Base-by-base conservation (phyloP, 768 basidiomycete species). In the Cantharellus cinnabarinus region DNA sequence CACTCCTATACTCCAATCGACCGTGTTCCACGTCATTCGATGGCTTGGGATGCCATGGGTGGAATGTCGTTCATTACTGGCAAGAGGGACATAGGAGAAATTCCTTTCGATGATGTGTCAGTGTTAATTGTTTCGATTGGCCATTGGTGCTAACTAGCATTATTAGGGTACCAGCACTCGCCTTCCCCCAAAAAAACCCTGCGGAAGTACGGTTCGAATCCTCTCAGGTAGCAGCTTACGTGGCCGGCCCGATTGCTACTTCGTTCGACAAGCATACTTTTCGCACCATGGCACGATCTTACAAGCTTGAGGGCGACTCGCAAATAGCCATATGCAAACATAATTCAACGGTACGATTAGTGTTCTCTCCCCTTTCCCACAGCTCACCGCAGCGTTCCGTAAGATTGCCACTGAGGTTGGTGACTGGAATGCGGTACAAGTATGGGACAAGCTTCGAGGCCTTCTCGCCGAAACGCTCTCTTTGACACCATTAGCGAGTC, bases 101-200 rank as follows among this genome's bases (percentile, higher is more conserved):
- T 82, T 2, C 88, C 88, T 2, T 89, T 84, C 61, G 88, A 90
- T 62, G 88, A 90, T 64, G 64, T 82, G 87, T 87, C 65, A 58
- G 80, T 70, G 14, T 7, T 37, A 14, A 7, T 37, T 37, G 35
- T 7, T 10, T 10, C 52, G 35, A 14, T 10, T 54, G 10, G 35
- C 35, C 38, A 37, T 10, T 7, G 14, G 7, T 37, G 35, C 52
- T 10, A 37, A 54, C 35, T 37, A 54, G 14, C 7, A 10, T 10
- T 54, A 7, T 48, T 29, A 37, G 5, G 34, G 38, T 14, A 41
- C 14, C 34, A 40, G 5, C 15, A 5, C 7, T 40, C 10, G 38
- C 39, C 15, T 5, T 57, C 14, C 56, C 56, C 10, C 7, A 5
- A 39, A 57, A 57, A 41, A 57, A 39, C 38, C 56, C 56, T 7